Conservation (phyloP, 1,139 yeast genomes). For the Yamadazyma jaroonii region DNA sequence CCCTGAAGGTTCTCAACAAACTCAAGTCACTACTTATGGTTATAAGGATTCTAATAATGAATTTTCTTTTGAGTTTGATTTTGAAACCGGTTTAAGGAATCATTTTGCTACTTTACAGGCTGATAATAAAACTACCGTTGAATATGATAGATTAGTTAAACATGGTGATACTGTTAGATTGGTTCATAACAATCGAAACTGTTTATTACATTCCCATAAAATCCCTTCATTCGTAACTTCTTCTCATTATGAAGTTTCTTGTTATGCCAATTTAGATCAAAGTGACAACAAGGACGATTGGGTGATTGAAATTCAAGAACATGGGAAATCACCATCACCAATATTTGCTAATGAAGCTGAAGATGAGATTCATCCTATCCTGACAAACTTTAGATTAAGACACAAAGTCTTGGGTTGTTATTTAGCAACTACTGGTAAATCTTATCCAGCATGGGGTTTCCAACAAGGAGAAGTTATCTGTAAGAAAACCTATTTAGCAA, state of each 20-base stretch:
- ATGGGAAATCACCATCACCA: slow-evolving; percentile 50
- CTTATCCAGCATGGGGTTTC: slow-evolving; percentile 81
- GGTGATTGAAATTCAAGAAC: slow-evolving; percentile 63
- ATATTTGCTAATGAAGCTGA: slow-evolving; percentile 40
- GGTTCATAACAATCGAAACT: slow-evolving; percentile 49
- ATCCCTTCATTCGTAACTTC: slow-evolving; percentile 55
- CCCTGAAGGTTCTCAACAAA: slow-evolving; percentile 74
- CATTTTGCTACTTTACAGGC: slow-evolving; percentile 31
- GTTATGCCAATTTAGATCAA: slow-evolving; percentile 54
- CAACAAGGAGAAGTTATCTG: slow-evolving; percentile 80
- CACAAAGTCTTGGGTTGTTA: slow-evolving; percentile 69
- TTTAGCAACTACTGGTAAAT: slow-evolving; percentile 66
- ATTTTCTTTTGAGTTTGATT: slow-evolving; percentile 52
- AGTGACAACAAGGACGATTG: slow-evolving; percentile 72
- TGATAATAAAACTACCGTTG: slow-evolving; percentile 25
- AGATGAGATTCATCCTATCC: slow-evolving; percentile 58
- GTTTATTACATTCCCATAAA: slow-evolving; percentile 62
- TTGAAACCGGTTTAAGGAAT: slow-evolving; percentile 21
- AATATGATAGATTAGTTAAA: slow-evolving; percentile 21
- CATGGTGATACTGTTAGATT: slow-evolving; percentile 59
- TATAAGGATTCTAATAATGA: slow-evolving; percentile 68
- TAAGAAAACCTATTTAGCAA: slow-evolving; percentile 44
- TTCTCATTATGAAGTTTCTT: slow-evolving; percentile 59
- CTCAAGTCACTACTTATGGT: slow-evolving; percentile 75
- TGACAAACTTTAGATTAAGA: slow-evolving; percentile 64